Base-by-base conservation (phyloP, 139 green algal species). In the Chlorella sp. region DNA sequence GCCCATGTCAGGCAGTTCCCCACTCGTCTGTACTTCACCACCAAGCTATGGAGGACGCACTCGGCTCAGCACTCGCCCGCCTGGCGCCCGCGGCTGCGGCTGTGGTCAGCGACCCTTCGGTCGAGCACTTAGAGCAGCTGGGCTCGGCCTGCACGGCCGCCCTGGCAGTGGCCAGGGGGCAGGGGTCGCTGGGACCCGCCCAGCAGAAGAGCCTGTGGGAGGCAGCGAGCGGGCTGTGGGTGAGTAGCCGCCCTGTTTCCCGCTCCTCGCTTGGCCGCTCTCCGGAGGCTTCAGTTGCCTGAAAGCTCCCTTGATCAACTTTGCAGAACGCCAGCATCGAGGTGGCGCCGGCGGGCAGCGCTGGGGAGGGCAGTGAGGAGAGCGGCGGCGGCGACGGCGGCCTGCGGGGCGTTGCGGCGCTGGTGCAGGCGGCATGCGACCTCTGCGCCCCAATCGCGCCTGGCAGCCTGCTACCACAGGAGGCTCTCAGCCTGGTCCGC, bases 251-350 rank as follows among this genome's bases (percentile, higher is more conserved):
- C 78, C 64, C 5, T 34, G 78, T 77, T 87, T 80, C 36, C 61
- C 28, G 9, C 42, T 26, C 32, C 34, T 66, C 22, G 22, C 42
- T 57, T 75, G 1, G 3, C 21, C 22, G 26, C 22, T n/a, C 39
- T n/a, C 39, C 48, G 7, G 48, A 57, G 48, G 48, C 48, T 16
- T 9, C 5, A 9, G 48, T 57, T 57, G 5, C 78, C 0, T 61
- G 19, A 16, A 26, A 34, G 19, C 16, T 26, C 53, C 4, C 30
- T n/a, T 30, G 69, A 34, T 18, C 39, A 12, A n/a, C 40, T 5
- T 28, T 81, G 40, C 68, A 88, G 84, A 88, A 88, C 19, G 68
- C 84, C 37, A 88, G 84, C 84, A 68, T 88, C 16, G 84, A 81
- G 21, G 16, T 88, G 84, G 28, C 42, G 42, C 42, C 40, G 53